Evolutionary conservation across 345 rosid species (phyloP).

Genomic region (Cardamine resedifolia): DNA sequence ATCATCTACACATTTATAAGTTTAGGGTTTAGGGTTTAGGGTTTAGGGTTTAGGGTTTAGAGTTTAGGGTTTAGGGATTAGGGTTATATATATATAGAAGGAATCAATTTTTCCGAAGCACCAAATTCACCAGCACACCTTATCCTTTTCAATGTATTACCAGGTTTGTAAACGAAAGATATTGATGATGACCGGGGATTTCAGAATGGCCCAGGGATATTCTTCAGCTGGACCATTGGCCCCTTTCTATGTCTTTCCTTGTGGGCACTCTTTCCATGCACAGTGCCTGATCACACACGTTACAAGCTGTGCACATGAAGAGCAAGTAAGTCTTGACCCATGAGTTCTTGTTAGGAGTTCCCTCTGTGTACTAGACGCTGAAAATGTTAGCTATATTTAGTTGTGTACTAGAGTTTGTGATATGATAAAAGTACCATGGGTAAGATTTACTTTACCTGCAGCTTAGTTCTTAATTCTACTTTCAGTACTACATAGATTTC

Average conservation of each 20-base stretch:
- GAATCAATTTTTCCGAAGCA: constrained; percentile 2
- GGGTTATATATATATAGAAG: neutral
- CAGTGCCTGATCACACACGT: constrained; percentile 72
- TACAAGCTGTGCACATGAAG: constrained; percentile 39
- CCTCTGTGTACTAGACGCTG: neutral
- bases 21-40: too few species aligned
- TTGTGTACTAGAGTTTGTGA: neutral
- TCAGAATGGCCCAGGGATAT: constrained; percentile 68
- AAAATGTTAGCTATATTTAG: neutral
- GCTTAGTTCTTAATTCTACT: neutral
- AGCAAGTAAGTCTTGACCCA: constrained; percentile 25
- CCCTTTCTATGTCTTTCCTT: constrained; percentile 94
- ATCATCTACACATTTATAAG: too few species aligned
- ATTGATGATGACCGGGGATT: constrained; percentile 60
- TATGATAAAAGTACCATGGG: neutral
- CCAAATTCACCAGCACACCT: constrained; percentile 14
- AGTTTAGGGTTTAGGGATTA: too few species aligned
- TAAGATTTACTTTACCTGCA: neutral
- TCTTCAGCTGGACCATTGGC: constrained; percentile 86
- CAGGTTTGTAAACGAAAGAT: constrained; percentile 87
- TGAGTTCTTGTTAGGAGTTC: constrained; percentile 9
- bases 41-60: too few species aligned
- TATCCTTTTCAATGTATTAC: constrained; percentile 28
- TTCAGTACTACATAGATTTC: neutral
- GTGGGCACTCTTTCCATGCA: constrained; percentile 91